Evolutionary conservation across 78 protist genomes (phyloP), one percentile per base, ranked within the genome.

Genomic region (Trichosphaerium sp.): DNA sequence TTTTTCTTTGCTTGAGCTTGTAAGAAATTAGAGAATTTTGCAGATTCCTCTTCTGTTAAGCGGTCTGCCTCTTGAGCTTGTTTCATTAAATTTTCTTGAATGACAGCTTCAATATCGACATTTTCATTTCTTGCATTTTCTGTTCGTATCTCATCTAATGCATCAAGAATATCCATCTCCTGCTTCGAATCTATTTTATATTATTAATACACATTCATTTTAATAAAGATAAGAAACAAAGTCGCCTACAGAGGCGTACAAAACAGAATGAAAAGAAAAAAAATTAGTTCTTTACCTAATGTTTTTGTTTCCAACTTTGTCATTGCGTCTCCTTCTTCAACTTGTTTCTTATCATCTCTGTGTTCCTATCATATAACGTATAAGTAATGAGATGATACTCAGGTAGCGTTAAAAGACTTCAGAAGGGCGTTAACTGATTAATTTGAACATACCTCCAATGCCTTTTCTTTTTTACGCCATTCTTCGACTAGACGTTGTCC

Each of bases 81-180:
- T n/a, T n/a, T n/a, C n/a, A n/a, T n/a, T n/a, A n/a, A n/a, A n/a
- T n/a, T n/a, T n/a, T n/a, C n/a, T n/a, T n/a, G n/a, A n/a, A n/a
- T n/a, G n/a, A n/a, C n/a, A n/a, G n/a, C n/a, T n/a, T n/a, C n/a
- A n/a, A n/a, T n/a, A n/a, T n/a, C n/a, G n/a, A n/a, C n/a, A n/a
- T n/a, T n/a, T n/a, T n/a, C 49, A 34, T 58, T 28, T 41, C 87
- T 44, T 1, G 71, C 56, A 67, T 87, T 90, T 41, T 71, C 12
- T 15, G 83, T 80, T 25, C 43, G 34, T 3, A 89, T 52, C 56
- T 93, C 97, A 23, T 88, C 92, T 10, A 93, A 69, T 11, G 83
- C 84, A n/a, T 93, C 97, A 37, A 88, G 26, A 12, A 85, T 79
- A 61, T 93, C 96, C 91, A 93, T 82, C 69, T 90, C 97, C 2